phyloP scores from a whole-genome alignment of 2,329 filamentous ascomycete genomes.

The Beauveria caledonica region DNA sequence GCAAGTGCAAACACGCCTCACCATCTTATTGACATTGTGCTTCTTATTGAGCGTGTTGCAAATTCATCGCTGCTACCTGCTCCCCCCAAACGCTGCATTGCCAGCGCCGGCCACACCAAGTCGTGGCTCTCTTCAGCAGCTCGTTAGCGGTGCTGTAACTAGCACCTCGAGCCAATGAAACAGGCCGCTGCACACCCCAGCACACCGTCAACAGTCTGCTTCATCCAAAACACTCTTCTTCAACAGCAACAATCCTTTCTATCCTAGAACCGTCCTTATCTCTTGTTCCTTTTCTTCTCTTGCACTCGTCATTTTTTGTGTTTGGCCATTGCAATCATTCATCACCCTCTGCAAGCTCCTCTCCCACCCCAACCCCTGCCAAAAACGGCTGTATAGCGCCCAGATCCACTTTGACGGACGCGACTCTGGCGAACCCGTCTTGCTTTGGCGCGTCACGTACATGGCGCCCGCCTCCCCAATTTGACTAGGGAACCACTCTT shows the following conservation, averaged over 20 bases:
- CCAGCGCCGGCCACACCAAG: background rate
- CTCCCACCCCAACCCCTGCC: constrained; percentile 5
- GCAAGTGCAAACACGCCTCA: background rate
- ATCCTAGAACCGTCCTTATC: background rate
- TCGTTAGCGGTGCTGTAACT: background rate
- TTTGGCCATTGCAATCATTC: background rate
- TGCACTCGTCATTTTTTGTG: constrained; percentile 6
- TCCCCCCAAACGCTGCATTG: background rate
- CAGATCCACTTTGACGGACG: constrained; percentile 22
- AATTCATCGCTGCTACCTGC: background rate
- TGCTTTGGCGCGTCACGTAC: constrained; percentile 29
- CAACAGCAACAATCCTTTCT: background rate
- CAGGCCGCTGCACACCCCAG: background rate
- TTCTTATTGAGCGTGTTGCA: background rate
- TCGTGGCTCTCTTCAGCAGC: background rate
- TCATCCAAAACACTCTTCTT: background rate
- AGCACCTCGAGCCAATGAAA: background rate
- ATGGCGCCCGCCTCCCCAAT: constrained; percentile 30
- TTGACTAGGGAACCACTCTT: constrained; percentile 17
- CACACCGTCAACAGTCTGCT: background rate
- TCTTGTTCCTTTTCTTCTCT: background rate
- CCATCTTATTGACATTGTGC: background rate
- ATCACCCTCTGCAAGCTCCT: background rate
- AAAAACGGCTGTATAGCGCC: constrained; percentile 12
- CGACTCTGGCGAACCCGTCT: constrained; percentile 19